These are phyloP conservation scores for Anthracocystis panici-leucophaei DNA, from an alignment of 1,284 basidiomycete genomes.

Conservation along the genomic window DNA sequence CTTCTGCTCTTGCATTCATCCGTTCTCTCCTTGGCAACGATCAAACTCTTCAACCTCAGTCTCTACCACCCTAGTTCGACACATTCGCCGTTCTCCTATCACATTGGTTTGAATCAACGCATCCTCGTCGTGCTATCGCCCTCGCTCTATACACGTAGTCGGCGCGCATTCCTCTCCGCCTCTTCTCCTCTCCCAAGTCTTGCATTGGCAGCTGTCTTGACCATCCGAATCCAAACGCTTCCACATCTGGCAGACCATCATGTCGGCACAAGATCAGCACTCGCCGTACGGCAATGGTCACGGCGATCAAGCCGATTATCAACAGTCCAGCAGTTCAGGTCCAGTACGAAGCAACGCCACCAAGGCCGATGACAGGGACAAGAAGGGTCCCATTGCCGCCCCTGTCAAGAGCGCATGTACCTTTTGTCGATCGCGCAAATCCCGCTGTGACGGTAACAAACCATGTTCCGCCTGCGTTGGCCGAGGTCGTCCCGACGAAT, in stretches of 20 bases:
- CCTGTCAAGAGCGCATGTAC: slow-evolving; percentile 61
- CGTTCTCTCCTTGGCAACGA: no score
- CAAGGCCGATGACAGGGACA: slow-evolving; percentile 43
- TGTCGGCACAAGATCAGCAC: slow-evolving; percentile 26
- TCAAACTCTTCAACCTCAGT: no score
- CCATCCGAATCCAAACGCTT: background rate
- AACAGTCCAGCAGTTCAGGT: slow-evolving; percentile 22
- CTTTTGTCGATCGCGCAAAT: slow-evolving; percentile 60
- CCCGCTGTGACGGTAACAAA: slow-evolving; percentile 64
- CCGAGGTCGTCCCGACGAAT: slow-evolving; percentile 56
- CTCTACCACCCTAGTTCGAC: no score
- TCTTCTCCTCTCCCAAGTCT: background rate
- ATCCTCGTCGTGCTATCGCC: no score
- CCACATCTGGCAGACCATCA: background rate
- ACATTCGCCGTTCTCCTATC: no score
- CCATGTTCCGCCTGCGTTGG: slow-evolving; percentile 60
- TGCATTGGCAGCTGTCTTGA: background rate
- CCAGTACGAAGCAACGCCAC: slow-evolving; percentile 31
- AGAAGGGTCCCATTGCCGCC: slow-evolving; percentile 53
- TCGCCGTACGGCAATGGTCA: slow-evolving; percentile 25
- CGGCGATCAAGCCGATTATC: slow-evolving; percentile 11
- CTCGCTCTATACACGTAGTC: slow-evolving; percentile 2
- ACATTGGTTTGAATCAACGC: no score
- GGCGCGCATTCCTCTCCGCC: background rate
- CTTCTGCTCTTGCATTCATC: no score